Base-by-base conservation (phyloP, 2,329 filamentous ascomycete genomes). In the Penicillium crustosum region DNA sequence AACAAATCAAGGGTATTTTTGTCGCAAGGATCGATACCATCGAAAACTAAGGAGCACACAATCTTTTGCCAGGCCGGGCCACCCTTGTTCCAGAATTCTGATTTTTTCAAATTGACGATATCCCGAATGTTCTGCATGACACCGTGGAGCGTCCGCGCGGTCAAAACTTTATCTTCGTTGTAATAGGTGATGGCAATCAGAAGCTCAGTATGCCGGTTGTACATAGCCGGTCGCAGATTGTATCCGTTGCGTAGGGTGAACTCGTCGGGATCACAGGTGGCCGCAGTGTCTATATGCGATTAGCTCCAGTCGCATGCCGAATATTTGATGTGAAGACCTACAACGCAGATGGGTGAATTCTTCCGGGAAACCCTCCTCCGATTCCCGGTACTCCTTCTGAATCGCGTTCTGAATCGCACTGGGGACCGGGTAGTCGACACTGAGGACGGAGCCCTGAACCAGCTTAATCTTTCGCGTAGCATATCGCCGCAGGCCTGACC, bases 51-150 rank as follows among this genome's bases (percentile, higher is more conserved):
- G 76, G 90, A 93, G 60, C 96, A 92, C 33, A 97, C 93, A 72
- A 97, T 97, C 81, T 97, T 97, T 76, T 97, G 93, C 93, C 93
- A 97, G 55, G 93, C 93, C 12, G 93, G 93, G 53, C 93, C 93
- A 68, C 93, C 93, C 80, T 96, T 95, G 81, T 97, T 96, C 93
- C 93, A 97, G 82, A 97, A 97, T 69, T 94, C 93, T 21, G 93
- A 96, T 80, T 95, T 97, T 79, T 97, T 97, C 65, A 97, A 83
- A 78, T 96, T 97, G 72, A 97, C 93, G 74, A 97, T 97, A 71
- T 97, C 93, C 60, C 93, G 89, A 69, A 97, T 93, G 75, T 97
- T 97, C 76, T 96, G 92, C 93, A 97, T 97, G 49, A 96, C 91
- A 81, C 93, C 91, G 77, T 97, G 93, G 54, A 97, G 82, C 1